Evolutionary conservation across 768 basidiomycete genomes (phyloP).

Genomic region (Psilocybe azurescens): DNA sequence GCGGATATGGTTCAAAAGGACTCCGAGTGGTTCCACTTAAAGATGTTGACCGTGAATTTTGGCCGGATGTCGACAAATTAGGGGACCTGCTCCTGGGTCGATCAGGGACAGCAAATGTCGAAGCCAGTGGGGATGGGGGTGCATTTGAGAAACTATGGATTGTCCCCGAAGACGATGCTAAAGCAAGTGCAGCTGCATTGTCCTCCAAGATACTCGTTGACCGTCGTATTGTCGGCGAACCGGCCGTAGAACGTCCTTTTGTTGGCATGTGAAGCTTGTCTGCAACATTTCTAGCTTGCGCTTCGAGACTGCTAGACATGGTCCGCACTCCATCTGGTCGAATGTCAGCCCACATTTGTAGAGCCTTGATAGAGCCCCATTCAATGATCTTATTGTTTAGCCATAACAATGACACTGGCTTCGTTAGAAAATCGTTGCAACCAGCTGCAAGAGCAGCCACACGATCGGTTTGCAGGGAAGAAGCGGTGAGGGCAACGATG

Average conservation of each 20-base stretch:
- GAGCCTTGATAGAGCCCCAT: slow-evolving; percentile 97
- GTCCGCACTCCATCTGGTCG: slow-evolving; percentile 57
- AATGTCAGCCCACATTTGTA: slow-evolving; percentile 91
- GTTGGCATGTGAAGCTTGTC: slow-evolving; percentile 47
- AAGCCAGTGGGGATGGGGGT: slow-evolving; percentile 17
- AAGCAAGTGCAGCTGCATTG: slow-evolving; percentile 28
- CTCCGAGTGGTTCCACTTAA: not conserved
- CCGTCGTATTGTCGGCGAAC: slow-evolving; percentile 27
- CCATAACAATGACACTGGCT: slow-evolving; percentile 95
- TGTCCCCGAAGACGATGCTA: slow-evolving; percentile 26
- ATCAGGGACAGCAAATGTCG: slow-evolving; percentile 15
- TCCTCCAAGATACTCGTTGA: slow-evolving; percentile 27
- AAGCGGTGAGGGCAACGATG: slow-evolving; percentile 98
- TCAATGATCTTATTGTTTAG: slow-evolving; percentile 98
- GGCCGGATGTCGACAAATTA: slow-evolving; percentile 2
- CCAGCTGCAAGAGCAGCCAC: slow-evolving; percentile 97
- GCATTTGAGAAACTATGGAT: slow-evolving; percentile 12
- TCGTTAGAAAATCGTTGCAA: slow-evolving; percentile 98
- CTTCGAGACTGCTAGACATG: slow-evolving; percentile 44
- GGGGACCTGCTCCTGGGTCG: slow-evolving; percentile 2
- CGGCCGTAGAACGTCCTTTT: slow-evolving; percentile 36
- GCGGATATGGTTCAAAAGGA: not conserved
- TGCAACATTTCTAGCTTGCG: slow-evolving; percentile 48
- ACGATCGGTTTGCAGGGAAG: slow-evolving; percentile 93
- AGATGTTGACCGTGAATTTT: slow-evolving; percentile 1